Base-by-base conservation (phyloP, 495 filamentous ascomycete genomes). In the Neurospora tetraspora region DNA sequence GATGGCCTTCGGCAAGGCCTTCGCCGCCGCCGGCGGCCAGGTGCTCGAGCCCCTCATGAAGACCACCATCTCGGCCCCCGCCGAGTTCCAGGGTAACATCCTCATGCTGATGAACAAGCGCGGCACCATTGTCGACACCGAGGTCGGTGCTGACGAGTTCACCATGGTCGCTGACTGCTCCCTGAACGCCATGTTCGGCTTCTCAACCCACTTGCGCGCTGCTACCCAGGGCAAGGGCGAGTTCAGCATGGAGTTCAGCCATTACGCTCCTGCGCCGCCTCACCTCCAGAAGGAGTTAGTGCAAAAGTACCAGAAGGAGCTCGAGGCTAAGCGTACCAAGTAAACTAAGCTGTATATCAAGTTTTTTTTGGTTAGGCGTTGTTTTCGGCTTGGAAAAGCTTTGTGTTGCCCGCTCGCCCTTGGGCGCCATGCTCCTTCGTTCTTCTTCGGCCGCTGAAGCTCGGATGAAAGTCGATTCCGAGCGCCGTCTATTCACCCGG, bases 151-250 rank as follows among this genome's bases (percentile, higher is more conserved):
- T 4, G 96, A 99, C 73, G 96, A 99, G 80, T 98, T 99, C 82
- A 94, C 93, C n/a, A 87, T 99, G 70, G 87, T 90, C 72, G 94
- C 95, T 6, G 95, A 98, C 81, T 97, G 94, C 85, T 92, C 89
- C 79, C 81, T 99, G 81, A 96, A 97, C 79, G 88, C 89, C 76
- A 98, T 99, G 96, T 99, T 99, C 82, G 96, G 96, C 71, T 98
- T 99, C 84, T 93, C 89, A 73, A 90, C 88, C 43, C 91, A 96
- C 82, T 83, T 99, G 81, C 88, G 96, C 74, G 96, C 96, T 5
- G 92, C 94, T 31, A 98, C 95, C 11, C 96, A 99, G 85, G 96
- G 96, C 70, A 99, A 99, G 87, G 96, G 96, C 76, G 96, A 99
- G 85, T 99, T 97, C 78, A 91, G 87, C 74, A 99, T 99, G 96